Evolutionary conservation across 768 basidiomycete genomes (phyloP).

Genomic region (Tricholoma hemisulphureum): DNA sequence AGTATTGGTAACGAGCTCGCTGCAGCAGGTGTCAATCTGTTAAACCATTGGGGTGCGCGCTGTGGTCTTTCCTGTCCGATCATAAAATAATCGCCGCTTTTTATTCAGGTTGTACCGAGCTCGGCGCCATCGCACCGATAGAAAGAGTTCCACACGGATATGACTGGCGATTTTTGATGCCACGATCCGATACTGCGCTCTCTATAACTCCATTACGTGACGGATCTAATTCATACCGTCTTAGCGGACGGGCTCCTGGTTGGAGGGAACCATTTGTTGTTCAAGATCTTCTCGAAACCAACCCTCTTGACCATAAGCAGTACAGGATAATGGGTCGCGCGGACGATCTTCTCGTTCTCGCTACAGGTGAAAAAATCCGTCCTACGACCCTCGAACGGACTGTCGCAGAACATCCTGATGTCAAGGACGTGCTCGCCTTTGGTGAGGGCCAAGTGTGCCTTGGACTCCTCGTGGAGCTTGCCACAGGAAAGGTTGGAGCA

Average conservation of each 20-base stretch:
- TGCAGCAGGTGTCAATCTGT: conserved; percentile 31
- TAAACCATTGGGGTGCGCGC: conserved; percentile 41
- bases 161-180: conserved; percentile 39
- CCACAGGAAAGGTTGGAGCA: conserved; percentile 8
- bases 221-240: conserved; percentile 23
- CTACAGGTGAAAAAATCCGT: conserved; percentile 42
- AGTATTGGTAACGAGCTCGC: conserved; percentile 28
- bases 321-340: conserved; percentile 37
- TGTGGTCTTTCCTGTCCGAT: neutral
- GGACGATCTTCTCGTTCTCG: conserved; percentile 42
- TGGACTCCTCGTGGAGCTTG: conserved; percentile 38
- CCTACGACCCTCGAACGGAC: conserved; percentile 32
- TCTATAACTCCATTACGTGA: conserved; percentile 27
- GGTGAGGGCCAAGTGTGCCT: conserved; percentile 34
- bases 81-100: neutral
- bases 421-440: conserved; percentile 38
- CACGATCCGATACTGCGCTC: conserved; percentile 32
- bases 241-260: conserved; percentile 33
- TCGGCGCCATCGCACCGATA: conserved; percentile 38
- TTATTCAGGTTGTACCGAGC: conserved; percentile 33
- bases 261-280: conserved; percentile 33
- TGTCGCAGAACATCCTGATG: conserved; percentile 34
- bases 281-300: conserved; percentile 36
- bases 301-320: conserved; percentile 31
- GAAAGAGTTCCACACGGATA: conserved; percentile 28